phyloP scores from a whole-genome alignment of 2,329 filamentous ascomycete genomes.

The Alternaria burnsii region DNA sequence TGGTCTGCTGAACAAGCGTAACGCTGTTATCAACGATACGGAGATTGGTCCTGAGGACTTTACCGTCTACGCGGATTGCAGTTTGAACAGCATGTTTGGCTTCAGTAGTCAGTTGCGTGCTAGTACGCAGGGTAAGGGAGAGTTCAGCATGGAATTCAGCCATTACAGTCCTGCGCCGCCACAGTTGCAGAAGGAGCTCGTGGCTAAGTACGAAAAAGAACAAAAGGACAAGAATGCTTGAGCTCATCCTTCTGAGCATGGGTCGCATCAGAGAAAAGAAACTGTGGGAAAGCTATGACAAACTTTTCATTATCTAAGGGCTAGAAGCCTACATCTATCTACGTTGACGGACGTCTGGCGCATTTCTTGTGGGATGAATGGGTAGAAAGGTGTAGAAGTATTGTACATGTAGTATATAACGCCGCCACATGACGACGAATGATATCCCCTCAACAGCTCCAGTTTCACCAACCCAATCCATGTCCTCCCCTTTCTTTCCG shows the following conservation, averaged over 20 bases:
- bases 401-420: constrained; percentile 29
- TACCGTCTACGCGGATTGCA: constrained; percentile 89
- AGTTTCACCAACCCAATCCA: neutral
- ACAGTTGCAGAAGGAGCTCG: constrained; percentile 83
- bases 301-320: neutral
- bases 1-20: constrained; percentile 94
- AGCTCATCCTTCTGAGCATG: constrained; percentile 16
- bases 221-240: constrained; percentile 71
- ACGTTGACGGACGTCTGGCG: constrained; percentile 17
- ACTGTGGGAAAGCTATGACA: neutral
- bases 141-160: constrained; percentile 98
- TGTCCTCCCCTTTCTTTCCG: neutral
- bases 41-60: constrained; percentile 96
- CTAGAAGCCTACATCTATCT: constrained; percentile 27
- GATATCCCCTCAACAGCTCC: constrained; percentile 23
- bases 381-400: constrained; percentile 17
- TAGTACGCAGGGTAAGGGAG: constrained; percentile 96
- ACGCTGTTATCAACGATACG: constrained; percentile 92
- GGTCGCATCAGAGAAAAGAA: constrained; percentile 25
- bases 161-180: constrained; percentile 89
- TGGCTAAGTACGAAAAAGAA: constrained; percentile 73
- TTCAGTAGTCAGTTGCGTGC: constrained; percentile 91
- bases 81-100: constrained; percentile 96
- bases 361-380: constrained; percentile 13
- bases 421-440: constrained; percentile 12